A percentile compares a stretch with the other conserved stretches of the same genome.
Evolutionary conservation across 73 alveolate species (phyloP).

Genomic region (Symbiodinium pilosum): DNA sequence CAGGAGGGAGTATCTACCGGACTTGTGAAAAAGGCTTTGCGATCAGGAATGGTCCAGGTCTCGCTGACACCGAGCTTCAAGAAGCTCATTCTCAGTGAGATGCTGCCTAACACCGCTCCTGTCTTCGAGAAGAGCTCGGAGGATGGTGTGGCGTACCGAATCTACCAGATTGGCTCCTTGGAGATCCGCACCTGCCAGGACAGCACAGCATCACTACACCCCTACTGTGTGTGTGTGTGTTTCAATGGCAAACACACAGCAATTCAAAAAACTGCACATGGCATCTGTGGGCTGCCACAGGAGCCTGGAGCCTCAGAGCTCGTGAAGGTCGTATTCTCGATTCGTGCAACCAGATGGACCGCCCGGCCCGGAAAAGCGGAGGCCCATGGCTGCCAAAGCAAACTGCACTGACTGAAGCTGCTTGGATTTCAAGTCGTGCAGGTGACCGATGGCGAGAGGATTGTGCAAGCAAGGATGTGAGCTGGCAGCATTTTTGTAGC

Average conservation of each 20-base stretch:
- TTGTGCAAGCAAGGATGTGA: neutral
- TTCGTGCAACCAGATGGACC: neutral
- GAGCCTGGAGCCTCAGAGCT: too few species aligned
- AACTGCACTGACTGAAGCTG: too few species aligned
- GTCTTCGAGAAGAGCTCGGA: conserved; percentile 65
- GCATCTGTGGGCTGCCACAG: too few species aligned
- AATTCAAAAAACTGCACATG: too few species aligned
- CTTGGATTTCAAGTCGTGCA: too few species aligned
- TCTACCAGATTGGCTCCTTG: conserved; percentile 89
- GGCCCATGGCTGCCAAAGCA: too few species aligned
- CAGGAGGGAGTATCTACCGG: conserved; percentile 27
- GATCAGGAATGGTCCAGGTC: conserved; percentile 43
- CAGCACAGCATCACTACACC: too few species aligned
- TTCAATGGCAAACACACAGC: too few species aligned
- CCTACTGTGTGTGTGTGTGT: too few species aligned
- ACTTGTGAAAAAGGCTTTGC: conserved; percentile 40
- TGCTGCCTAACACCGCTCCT: conserved; percentile 59
- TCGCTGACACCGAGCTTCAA: conserved; percentile 19
- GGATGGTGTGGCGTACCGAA: conserved; percentile 70
- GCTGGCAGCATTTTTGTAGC: neutral
- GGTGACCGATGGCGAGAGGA: neutral
- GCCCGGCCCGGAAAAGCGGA: too few species aligned
- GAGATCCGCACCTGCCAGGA: conserved; percentile 2
- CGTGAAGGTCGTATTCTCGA: too few species aligned
- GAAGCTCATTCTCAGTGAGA: conserved; percentile 8